Conservation (phyloP, 2,329 filamentous ascomycete species). For the Cytospora paraplurivora region DNA sequence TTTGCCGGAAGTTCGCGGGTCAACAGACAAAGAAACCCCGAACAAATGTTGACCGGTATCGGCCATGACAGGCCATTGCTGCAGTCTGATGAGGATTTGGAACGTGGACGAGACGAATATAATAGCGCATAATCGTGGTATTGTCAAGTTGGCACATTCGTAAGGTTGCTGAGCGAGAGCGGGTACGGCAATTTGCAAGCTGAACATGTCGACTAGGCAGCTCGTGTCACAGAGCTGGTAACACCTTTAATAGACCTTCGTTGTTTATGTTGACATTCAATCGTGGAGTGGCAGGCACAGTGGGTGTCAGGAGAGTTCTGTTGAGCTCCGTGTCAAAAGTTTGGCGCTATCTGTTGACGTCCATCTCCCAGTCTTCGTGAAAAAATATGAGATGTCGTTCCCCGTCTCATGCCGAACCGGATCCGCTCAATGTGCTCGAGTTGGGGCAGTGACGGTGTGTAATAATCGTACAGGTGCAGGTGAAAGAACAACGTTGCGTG, state of each 20-base stretch:
- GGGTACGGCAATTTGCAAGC: conserved; percentile 26
- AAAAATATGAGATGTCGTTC: conserved; percentile 22
- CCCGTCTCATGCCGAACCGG: conserved; percentile 27
- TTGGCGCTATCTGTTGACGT: conserved; percentile 31
- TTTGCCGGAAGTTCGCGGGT: conserved; percentile 4
- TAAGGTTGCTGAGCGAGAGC: conserved; percentile 18
- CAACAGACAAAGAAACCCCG: neutral
- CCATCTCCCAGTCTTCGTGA: conserved; percentile 25
- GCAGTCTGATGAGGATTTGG: conserved; percentile 7
- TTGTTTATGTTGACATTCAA: conserved; percentile 29
- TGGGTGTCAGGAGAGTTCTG: conserved; percentile 30
- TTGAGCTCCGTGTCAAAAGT: conserved; percentile 30
- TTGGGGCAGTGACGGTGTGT: conserved; percentile 22
- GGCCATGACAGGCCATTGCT: neutral
- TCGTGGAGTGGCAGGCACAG: conserved; percentile 28
- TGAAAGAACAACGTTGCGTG: conserved; percentile 25
- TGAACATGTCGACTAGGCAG: conserved; percentile 25
- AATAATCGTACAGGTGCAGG: conserved; percentile 30
- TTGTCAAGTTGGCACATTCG: conserved; percentile 25
- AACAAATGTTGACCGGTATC: neutral
- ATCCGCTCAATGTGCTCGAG: conserved; percentile 24
- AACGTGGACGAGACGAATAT: conserved; percentile 2
- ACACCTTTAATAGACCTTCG: conserved; percentile 20
- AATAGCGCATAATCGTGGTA: conserved; percentile 15
- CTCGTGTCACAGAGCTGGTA: conserved; percentile 20